These are phyloP conservation scores for Colletotrichum gigasporum DNA, from an alignment of 2,329 filamentous ascomycete species.

Conservation along the genomic window DNA sequence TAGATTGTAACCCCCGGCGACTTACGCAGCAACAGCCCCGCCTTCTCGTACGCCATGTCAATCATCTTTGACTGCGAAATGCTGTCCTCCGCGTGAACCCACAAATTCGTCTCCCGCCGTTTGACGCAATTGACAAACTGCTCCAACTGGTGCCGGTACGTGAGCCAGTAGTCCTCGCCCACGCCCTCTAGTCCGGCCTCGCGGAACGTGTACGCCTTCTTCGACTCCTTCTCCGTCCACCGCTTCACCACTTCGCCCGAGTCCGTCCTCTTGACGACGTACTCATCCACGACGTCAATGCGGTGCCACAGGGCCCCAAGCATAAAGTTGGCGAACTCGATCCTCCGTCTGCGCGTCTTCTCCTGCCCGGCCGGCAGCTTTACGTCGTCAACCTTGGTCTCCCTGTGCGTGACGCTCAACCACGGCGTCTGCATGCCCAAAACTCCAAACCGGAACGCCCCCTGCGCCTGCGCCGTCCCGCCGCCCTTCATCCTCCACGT, in stretches of 20 bases:
- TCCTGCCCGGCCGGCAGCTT: constrained; percentile 34
- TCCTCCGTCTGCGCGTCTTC: constrained; percentile 37
- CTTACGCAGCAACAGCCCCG: constrained; percentile 25
- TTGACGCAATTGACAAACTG: constrained; percentile 57
- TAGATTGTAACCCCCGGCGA: constrained; percentile 27
- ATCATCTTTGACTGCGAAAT: constrained; percentile 55
- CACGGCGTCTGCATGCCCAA: constrained; percentile 26
- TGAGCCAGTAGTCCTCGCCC: constrained; percentile 50
- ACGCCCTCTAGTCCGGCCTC: constrained; percentile 42
- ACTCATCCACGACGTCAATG: constrained; percentile 47
- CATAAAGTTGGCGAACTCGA: constrained; percentile 42
- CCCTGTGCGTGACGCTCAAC: constrained; percentile 36
- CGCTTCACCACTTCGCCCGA: constrained; percentile 33
- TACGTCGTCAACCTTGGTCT: constrained; percentile 25
- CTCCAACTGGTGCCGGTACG: constrained; percentile 57
- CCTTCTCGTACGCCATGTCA: constrained; percentile 56
- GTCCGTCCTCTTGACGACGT: constrained; percentile 38
- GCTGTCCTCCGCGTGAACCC: constrained; percentile 53
- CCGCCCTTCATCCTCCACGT: constrained; percentile 51
- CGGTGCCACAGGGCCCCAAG: constrained; percentile 42
- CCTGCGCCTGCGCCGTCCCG: constrained; percentile 42
- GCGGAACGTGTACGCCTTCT: constrained; percentile 46
- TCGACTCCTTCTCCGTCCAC: constrained; percentile 36
- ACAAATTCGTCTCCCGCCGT: constrained; percentile 46
- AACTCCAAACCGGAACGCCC: constrained; percentile 35